A percentile compares a stretch with the other conserved stretches of the same genome.
These are phyloP conservation scores for Boletus holoroseus DNA, from an alignment of 1,284 basidiomycete genomes.

Conservation along the genomic window DNA sequence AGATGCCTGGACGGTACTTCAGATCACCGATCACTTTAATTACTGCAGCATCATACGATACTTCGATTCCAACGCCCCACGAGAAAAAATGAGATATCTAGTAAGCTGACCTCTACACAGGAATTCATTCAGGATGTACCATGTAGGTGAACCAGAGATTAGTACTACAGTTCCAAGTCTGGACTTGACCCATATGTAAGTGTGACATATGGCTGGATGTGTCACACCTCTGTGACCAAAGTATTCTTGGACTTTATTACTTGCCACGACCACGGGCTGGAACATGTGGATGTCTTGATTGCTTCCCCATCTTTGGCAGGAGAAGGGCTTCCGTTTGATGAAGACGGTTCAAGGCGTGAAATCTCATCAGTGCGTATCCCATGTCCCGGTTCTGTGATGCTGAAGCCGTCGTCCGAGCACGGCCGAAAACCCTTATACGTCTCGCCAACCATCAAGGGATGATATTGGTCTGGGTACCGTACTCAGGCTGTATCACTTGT, in stretches of 20 bases:
- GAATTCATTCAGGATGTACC: too few species aligned
- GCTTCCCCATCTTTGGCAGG: background rate
- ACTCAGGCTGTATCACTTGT: too few species aligned
- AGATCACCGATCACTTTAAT: too few species aligned
- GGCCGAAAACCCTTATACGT: background rate
- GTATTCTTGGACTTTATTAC: background rate
- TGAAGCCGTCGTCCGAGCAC: background rate
- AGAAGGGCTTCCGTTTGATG: background rate
- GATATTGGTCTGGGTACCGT: background rate
- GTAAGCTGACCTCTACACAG: too few species aligned
- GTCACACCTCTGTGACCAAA: too few species aligned
- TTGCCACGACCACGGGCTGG: background rate
- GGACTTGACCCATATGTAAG: too few species aligned
- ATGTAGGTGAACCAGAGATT: too few species aligned
- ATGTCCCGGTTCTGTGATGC: background rate
- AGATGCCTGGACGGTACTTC: background rate
- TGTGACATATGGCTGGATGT: too few species aligned
- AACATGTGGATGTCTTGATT: background rate
- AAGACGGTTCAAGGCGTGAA: background rate
- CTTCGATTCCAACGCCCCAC: too few species aligned
- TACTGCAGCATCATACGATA: too few species aligned
- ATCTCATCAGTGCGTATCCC: background rate
- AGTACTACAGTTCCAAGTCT: too few species aligned
- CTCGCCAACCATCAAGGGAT: background rate
- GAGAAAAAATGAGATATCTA: too few species aligned